phyloP scores from a whole-genome alignment of 768 basidiomycete species.

The Tricholoma matsutake region DNA sequence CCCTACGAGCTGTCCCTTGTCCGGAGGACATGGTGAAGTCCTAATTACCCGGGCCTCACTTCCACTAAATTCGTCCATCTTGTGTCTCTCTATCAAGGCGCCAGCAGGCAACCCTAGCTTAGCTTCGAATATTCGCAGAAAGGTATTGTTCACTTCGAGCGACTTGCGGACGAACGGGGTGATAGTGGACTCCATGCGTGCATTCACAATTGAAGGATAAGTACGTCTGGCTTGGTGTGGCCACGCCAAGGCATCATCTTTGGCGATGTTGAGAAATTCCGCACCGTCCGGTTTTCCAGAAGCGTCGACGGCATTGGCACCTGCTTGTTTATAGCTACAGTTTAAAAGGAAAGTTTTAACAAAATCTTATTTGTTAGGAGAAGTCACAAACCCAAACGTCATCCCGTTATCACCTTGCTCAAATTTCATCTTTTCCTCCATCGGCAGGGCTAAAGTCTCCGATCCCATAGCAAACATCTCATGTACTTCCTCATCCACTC shows the following conservation, averaged over 20 bases:
- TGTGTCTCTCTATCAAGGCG: conserved; percentile 42
- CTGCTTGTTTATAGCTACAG: conserved; percentile 58
- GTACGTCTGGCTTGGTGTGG: conserved; percentile 49
- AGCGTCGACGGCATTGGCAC: conserved; percentile 61
- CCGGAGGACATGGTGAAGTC: conserved; percentile 38
- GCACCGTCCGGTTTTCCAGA: conserved; percentile 52
- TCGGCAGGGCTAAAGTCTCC: conserved; percentile 49
- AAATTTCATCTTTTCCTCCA: conserved; percentile 56
- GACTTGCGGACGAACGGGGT: conserved; percentile 57
- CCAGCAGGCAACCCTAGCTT: conserved; percentile 52
- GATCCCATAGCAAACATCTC: conserved; percentile 56
- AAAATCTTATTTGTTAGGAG: background rate
- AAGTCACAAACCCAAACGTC: conserved; percentile 33
- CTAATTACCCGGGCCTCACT: conserved; percentile 57
- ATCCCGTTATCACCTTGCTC: conserved; percentile 52
- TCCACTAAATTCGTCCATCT: conserved; percentile 44
- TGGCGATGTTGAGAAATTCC: conserved; percentile 66
- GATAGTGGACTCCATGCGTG: conserved; percentile 48
- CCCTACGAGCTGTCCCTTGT: conserved; percentile 46
- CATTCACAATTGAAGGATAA: conserved; percentile 49
- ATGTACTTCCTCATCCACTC: conserved; percentile 42
- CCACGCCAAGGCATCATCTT: conserved; percentile 66
- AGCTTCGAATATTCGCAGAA: conserved; percentile 57
- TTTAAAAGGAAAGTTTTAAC: background rate
- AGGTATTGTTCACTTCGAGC: conserved; percentile 47